These are phyloP conservation scores for Mycogone perniciosa DNA, from an alignment of 2,329 filamentous ascomycete genomes.

Conservation along the genomic window DNA sequence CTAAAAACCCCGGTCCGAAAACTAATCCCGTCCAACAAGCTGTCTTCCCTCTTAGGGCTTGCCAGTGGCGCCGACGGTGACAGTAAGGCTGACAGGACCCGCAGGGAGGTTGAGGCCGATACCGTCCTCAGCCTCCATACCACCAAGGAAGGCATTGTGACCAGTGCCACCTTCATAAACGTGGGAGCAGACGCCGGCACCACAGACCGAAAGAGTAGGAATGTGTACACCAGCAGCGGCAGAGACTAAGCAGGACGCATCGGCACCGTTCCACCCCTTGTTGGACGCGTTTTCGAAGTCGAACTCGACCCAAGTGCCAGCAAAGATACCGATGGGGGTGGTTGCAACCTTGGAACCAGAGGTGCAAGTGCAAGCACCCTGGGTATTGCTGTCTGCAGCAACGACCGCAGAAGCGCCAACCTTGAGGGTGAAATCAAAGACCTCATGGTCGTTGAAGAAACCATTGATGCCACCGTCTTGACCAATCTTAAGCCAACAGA, in stretches of 20 bases:
- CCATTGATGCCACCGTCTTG: conserved; percentile 38
- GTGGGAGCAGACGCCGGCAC: conserved; percentile 36
- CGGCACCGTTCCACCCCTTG: conserved; percentile 43
- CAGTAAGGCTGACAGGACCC: conserved; percentile 22
- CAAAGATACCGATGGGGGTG: conserved; percentile 31
- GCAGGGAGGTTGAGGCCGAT: conserved; percentile 34
- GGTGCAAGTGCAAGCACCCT: conserved; percentile 43
- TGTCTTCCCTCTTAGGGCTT: not conserved
- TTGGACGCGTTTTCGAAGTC: conserved; percentile 42
- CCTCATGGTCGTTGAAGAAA: conserved; percentile 39
- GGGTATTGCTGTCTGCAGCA: conserved; percentile 40
- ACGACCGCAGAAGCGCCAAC: conserved; percentile 33
- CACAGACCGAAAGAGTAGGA: conserved; percentile 33
- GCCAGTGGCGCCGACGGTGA: conserved; percentile 26
- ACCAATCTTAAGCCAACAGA: conserved; percentile 49
- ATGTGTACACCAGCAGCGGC: conserved; percentile 25
- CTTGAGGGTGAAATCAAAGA: conserved; percentile 35
- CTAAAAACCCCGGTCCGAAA: conserved; percentile 7
- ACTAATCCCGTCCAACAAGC: conserved; percentile 2
- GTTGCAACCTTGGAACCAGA: conserved; percentile 29
- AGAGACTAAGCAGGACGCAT: conserved; percentile 44
- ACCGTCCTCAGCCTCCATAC: conserved; percentile 33
- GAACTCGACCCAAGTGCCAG: conserved; percentile 44
- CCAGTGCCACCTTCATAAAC: conserved; percentile 31
- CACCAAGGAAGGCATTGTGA: conserved; percentile 32